Evolutionary conservation across 495 filamentous ascomycete species (phyloP).

Genomic region (Aspergillus avenaceus): DNA sequence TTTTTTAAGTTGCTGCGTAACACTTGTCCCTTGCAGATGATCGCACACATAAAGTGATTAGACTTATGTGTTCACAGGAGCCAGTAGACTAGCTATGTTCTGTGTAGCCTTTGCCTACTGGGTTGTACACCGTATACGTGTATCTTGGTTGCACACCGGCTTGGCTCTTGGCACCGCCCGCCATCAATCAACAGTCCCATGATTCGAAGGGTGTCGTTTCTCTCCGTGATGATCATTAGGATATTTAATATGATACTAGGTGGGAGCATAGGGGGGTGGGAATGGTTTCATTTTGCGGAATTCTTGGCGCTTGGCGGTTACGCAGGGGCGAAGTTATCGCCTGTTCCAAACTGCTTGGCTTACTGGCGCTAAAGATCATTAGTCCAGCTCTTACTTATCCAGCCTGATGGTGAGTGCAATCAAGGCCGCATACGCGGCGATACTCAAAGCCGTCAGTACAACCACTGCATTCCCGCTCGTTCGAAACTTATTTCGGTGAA

Average conservation of each 20-base stretch:
- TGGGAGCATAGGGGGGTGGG: background rate
- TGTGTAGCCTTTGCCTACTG: background rate
- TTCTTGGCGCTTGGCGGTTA: conserved; percentile 38
- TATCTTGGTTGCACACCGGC: background rate
- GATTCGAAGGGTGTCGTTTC: background rate
- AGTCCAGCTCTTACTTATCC: conserved; percentile 13
- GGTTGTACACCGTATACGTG: background rate
- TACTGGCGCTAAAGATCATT: background rate
- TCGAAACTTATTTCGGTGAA: conserved; percentile 73
- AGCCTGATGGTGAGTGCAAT: conserved; percentile 69
- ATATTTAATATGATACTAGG: background rate
- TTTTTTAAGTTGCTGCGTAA: background rate
- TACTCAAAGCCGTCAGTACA: conserved; percentile 75
- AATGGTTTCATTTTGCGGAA: conserved; percentile 9
- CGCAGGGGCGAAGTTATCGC: conserved; percentile 18
- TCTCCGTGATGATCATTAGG: background rate
- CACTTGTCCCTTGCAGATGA: background rate
- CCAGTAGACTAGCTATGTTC: background rate
- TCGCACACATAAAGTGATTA: background rate
- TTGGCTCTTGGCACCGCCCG: conserved; percentile 9
- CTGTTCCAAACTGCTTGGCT: background rate
- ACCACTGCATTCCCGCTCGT: conserved; percentile 79
- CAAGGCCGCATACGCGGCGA: conserved; percentile 76
- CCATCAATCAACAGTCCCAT: conserved; percentile 4
- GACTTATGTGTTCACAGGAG: background rate